Percentiles rank a stretch among this genome's conserved stretches.
These are phyloP conservation scores for Neospermospora avenae DNA, from an alignment of 2,329 filamentous ascomycete species.

Conservation along the genomic window DNA sequence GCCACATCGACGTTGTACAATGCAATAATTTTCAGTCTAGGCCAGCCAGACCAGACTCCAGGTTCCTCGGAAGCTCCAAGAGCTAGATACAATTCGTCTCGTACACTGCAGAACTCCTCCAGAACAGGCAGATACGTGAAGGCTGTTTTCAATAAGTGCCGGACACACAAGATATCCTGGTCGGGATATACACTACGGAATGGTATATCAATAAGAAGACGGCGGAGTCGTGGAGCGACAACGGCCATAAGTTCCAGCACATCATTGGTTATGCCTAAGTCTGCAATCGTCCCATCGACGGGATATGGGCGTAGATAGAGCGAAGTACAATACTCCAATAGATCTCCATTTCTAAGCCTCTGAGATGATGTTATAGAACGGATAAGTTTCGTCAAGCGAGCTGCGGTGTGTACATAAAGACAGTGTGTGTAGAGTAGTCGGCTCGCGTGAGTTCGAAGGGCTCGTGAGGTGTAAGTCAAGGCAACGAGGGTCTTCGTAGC, in stretches of 20 bases:
- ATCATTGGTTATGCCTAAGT: constrained; percentile 39
- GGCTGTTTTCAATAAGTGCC: constrained; percentile 42
- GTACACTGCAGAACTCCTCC: constrained; percentile 47
- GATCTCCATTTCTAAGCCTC: not conserved
- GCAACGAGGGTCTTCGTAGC: constrained; percentile 44
- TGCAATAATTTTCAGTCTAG: constrained; percentile 41
- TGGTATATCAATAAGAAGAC: constrained; percentile 48
- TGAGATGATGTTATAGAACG: not conserved
- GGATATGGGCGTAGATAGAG: constrained; percentile 7
- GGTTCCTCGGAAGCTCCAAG: constrained; percentile 31
- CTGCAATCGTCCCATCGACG: not conserved
- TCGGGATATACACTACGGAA: constrained; percentile 42
- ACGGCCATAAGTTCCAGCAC: constrained; percentile 41
- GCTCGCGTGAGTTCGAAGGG: constrained; percentile 41
- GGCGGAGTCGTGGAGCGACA: constrained; percentile 40
- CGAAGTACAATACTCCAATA: not conserved
- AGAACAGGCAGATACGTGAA: constrained; percentile 43
- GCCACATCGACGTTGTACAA: constrained; percentile 43
- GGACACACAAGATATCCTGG: constrained; percentile 40
- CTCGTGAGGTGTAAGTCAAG: constrained; percentile 43
- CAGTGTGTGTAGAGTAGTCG: constrained; percentile 45
- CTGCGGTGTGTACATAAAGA: constrained; percentile 43
- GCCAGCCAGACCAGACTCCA: constrained; percentile 44
- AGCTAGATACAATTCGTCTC: constrained; percentile 44
- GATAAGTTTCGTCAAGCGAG: constrained; percentile 39